Base-by-base conservation (phyloP, 169 alveolate genomes). In the Plasmodium chabaudi region DNA sequence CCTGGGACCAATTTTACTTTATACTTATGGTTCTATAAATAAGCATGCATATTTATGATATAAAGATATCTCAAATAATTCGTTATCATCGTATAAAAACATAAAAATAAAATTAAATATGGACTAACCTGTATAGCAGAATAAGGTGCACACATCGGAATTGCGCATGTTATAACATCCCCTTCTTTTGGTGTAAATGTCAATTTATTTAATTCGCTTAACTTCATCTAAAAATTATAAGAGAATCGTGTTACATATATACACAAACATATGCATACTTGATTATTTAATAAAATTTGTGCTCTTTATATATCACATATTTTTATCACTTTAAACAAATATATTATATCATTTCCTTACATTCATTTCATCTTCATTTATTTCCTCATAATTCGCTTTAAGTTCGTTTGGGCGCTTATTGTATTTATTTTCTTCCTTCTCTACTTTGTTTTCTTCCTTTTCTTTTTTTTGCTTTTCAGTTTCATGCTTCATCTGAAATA, bases 1-100 rank as follows among this genome's bases (percentile, higher is more conserved):
- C 96, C 96, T 10, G 96, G 95, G 47, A 93, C 92, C 5, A 93
- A 88, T 72, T 93, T 93, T 15, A 93, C 71, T 21, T 57, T 75
- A 19, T 75, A 75, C 17, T 75, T 75, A 25, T 75, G 74, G 19
- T 46, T 47, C 88, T 75, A 63, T 59, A 75, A 72, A 12, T 3
- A 53, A 73, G 39, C 9, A 51, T 44, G 13, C 0, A 17, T 12
- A 73, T 44, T 19, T 10, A 10, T 47, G 7, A 51, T 23, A 10
- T 69, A 12, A 34, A 21, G 4, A 34, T 34, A 34, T 34, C 5
- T 34, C 6, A 34, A 0, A 34, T 0, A 34, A 34, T 34, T 3
- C 5, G 12, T 12, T 57, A n/a, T 9, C 25, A n/a, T 63, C 60
- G 9, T n/a, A 15, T 25, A 56, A 42, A 15, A 2, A 46, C 13